A percentile compares a stretch with the other conserved stretches of the same genome.
Conservation (phyloP, 164 flowering plant genomes). For the Vitis rupestris region DNA sequence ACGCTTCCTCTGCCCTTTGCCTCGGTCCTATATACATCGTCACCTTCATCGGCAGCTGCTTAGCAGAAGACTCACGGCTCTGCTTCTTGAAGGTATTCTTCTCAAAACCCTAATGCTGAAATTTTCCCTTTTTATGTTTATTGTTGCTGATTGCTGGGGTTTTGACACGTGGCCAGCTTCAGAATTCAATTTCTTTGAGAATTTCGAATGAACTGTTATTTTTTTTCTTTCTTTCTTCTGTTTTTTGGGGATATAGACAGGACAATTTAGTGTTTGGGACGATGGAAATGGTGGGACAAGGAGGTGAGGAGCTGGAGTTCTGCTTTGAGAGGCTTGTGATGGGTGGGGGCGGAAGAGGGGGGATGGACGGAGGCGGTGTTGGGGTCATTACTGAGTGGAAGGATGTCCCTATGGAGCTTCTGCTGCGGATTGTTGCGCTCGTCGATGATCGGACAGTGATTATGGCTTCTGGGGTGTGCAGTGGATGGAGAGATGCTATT, state of each 20-base stretch:
- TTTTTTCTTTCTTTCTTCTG: background rate
- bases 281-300: conserved; percentile 35
- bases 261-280: background rate
- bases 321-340: conserved; percentile 69
- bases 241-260: conserved; percentile 2
- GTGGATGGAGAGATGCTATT: conserved; percentile 95
- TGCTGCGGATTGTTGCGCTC: conserved; percentile 73
- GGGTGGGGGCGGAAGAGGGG: conserved; percentile 30
- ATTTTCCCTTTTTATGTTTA: no score
- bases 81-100: no score
- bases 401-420: conserved; percentile 93
- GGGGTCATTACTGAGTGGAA: conserved; percentile 72
- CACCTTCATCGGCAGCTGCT: no score
- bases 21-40: no score
- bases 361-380: conserved; percentile 27
- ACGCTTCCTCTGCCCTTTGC: conserved; percentile 12
- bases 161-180: background rate
- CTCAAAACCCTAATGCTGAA: no score
- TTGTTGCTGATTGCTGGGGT: no score
- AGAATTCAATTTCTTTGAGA: conserved; percentile 11
- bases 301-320: conserved; percentile 47
- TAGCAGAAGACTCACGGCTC: no score
- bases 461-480: conserved; percentile 82
- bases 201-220: background rate
- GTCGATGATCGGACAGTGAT: conserved; percentile 81